These are phyloP conservation scores for Coemansia sp. DNA, from an alignment of 192 early-diverging fungal genomes.

Conservation along the genomic window DNA sequence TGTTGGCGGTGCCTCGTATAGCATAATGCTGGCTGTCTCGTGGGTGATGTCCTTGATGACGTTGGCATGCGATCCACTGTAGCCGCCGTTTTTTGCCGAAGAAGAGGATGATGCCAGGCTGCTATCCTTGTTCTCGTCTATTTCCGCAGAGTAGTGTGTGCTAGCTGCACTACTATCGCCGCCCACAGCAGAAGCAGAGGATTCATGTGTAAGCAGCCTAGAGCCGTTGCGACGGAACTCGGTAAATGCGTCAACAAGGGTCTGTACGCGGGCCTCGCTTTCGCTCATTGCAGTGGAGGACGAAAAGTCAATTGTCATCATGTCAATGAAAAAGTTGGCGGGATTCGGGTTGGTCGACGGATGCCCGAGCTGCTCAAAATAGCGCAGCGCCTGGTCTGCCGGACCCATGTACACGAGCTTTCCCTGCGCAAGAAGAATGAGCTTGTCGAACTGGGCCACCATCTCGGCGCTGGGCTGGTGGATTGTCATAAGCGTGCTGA, in stretches of 20 bases:
- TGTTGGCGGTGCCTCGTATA: constrained; percentile 24
- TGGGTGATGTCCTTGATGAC: constrained; percentile 16
- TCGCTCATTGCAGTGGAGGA: constrained; percentile 23
- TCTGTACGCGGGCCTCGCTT: constrained; percentile 37
- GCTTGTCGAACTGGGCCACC: constrained; percentile 72
- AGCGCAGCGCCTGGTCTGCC: constrained; percentile 27
- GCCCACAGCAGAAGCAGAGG: not conserved
- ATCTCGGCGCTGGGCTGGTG: constrained; percentile 84
- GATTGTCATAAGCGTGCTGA: constrained; percentile 78
- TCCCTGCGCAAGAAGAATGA: constrained; percentile 68
- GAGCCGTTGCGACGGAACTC: constrained; percentile 5
- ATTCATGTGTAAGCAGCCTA: not conserved
- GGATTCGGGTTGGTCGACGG: constrained; percentile 63
- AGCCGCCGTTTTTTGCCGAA: not conserved
- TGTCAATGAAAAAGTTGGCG: constrained; percentile 67
- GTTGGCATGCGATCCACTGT: not conserved
- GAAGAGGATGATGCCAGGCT: not conserved
- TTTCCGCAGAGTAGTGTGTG: not conserved
- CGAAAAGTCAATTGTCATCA: constrained; percentile 51
- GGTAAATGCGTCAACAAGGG: constrained; percentile 20
- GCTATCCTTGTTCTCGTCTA: not conserved
- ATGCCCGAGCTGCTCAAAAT: constrained; percentile 52
- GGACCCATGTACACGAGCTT: constrained; percentile 60
- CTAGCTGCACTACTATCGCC: not conserved
- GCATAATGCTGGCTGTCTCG: constrained; percentile 18